Base-by-base conservation (phyloP, 345 rosid genomes). In the Pistacia integerrima region DNA sequence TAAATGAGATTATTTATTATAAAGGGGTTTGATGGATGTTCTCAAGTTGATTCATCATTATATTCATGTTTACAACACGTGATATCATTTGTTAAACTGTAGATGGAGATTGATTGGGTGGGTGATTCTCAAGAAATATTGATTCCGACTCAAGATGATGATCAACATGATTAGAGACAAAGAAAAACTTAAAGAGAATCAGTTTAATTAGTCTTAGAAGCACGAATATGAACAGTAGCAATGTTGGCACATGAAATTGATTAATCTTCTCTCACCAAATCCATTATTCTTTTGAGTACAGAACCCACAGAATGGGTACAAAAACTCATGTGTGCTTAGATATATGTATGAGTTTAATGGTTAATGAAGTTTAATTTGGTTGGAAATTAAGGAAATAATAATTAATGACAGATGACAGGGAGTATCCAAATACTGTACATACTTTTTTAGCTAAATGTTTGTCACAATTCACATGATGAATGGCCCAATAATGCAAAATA, bases 401-500 rank as follows among this genome's bases (percentile, higher is more conserved):
- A 41, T 41, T 36, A 41, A 41, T 41, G 44, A 41, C 4, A 48
- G 33, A 48, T 6, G 57, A 48, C 20, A 22, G 1, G 2, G 56
- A 48, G 30, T 25, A 48, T 46, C 55, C 28, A 67, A 46, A 44
- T 20, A 46, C 36, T 11, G 12, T 18, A 41, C 51, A 30, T 2
- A 41, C 44, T 33, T 30, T 52, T 60, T 76, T 17, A 25, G 35
- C 58, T 55, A 46, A 57, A 64, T 44, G 38, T 71, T 28, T 14
- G 16, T 36, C 82, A 62, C 52, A 35, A 63, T 66, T 63, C 73
- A 41, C 44, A 41, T 41, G 44, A 0, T 41, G 17, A 41, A 59
- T 67, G 76, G 59, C 70, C 64, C 41, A 35, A 66, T 62, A 22
- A 71, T 54, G 76, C 52, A 56, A 52, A 14, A 52, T n/a, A 25